phyloP scores from a whole-genome alignment of 2,329 filamentous ascomycete genomes.

The Lecanicillium sp. region DNA sequence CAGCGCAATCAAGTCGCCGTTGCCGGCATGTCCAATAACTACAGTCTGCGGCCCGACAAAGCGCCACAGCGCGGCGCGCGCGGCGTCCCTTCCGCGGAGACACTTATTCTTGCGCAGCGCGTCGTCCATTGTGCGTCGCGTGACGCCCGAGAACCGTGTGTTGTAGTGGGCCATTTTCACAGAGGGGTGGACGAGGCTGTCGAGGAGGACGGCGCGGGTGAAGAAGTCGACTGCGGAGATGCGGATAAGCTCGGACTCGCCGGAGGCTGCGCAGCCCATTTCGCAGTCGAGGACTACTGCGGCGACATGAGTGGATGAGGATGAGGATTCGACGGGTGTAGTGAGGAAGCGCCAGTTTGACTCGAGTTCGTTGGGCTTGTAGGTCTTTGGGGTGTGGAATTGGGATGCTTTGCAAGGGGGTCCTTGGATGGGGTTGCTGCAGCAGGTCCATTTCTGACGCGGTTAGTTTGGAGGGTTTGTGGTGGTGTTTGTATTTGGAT shows the following conservation, averaged over 20 bases:
- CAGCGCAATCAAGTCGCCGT: conserved; percentile 33
- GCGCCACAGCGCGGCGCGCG: conserved; percentile 31
- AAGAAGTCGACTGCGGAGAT: conserved; percentile 44
- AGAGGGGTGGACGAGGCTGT: conserved; percentile 40
- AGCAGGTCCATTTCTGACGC: conserved; percentile 23
- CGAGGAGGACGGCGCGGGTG: conserved; percentile 35
- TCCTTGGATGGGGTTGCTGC: conserved; percentile 13
- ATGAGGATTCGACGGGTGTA: conserved; percentile 10
- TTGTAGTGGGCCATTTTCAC: conserved; percentile 39
- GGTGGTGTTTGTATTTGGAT: background rate
- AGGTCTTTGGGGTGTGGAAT: conserved; percentile 16
- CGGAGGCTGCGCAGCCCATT: conserved; percentile 37
- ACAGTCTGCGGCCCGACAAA: conserved; percentile 38
- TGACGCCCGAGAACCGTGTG: conserved; percentile 42
- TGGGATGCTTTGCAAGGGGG: conserved; percentile 17
- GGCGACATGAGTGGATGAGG: conserved; percentile 1
- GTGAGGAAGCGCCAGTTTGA: conserved; percentile 17
- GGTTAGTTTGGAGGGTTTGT: conserved; percentile 1
- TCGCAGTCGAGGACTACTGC: conserved; percentile 46
- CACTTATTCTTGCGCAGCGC: conserved; percentile 23
- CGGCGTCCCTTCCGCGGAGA: conserved; percentile 31
- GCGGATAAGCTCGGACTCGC: conserved; percentile 43
- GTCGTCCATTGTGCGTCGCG: conserved; percentile 25
- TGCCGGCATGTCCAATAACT: conserved; percentile 36
- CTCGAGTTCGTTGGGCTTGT: conserved; percentile 17